Base-by-base conservation (phyloP, 495 filamentous ascomycete species). In the Penicillium goetzii region DNA sequence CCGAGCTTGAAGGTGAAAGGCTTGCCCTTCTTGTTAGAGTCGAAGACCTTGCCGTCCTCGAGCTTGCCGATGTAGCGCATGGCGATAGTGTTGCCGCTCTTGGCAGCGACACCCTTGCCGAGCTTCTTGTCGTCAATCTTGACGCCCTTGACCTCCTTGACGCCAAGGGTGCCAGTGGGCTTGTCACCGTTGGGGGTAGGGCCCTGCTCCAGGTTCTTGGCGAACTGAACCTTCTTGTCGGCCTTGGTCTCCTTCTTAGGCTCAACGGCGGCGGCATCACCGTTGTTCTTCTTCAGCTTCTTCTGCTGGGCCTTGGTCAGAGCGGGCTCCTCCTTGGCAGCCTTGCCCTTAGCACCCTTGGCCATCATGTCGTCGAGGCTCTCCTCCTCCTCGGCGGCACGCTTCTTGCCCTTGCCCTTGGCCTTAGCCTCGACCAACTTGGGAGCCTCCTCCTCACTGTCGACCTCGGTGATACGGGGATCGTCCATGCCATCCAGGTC, bases 11-110 rank as follows among this genome's bases (percentile, higher is more conserved):
- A 97, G 68, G 82, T 84, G 81, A 99, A 99, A 21, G 96, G 93
- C 79, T 93, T 90, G 67, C 95, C 95, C 81, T 94, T 97, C 84
- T 97, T 98, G 85, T 98, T 98, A 67, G 91, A 78, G 77, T 98
- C 95, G 70, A 99, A 99, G 62, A 93, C 85, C 80, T 97, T 96
- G 76, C 92, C 91, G 75, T 93, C 87, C 71, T 87, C 84, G 61
- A 93, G 87, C 85, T 98, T 99, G 69, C 95, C 95, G 73, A 99
- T 97, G 80, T 99, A 99, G 64, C 95, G 88, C 87, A 99, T 91
- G 66, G 90, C 85, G 45, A 99, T 87, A 63, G 84, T 88, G 83
- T 92, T 89, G 54, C 95, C 93, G 64, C 84, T 86, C 88, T 97
- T 97, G 55, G 88, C 92, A 58, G 85, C 85, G 61, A 85, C 84